Percentiles rank a stretch among this genome's conserved stretches.
Evolutionary conservation across 1,139 yeast species (phyloP).

Genomic region (Geotrichum australiense): DNA sequence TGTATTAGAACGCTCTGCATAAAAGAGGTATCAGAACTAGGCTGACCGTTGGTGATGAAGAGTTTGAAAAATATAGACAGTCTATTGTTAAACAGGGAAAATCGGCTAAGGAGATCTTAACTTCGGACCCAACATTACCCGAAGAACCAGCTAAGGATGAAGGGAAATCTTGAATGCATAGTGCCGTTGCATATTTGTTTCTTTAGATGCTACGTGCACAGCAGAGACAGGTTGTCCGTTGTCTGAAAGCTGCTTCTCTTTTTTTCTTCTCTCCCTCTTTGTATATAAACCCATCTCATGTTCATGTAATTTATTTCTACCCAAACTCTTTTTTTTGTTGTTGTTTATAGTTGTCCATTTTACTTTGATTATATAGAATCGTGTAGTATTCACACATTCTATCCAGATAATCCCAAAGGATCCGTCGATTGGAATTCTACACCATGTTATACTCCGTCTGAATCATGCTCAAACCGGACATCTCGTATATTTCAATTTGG

Average conservation of each 20-base stretch:
- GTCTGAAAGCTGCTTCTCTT: neutral
- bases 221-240: no score
- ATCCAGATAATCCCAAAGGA: no score
- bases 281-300: neutral
- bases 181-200: no score
- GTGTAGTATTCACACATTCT: no score
- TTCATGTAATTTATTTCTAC: neutral
- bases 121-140: neutral
- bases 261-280: neutral
- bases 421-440: no score
- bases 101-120: slow-evolving; percentile 4
- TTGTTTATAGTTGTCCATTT: neutral
- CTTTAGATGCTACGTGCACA: no score
- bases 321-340: neutral
- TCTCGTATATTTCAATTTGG: no score
- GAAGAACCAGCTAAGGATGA: neutral
- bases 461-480: no score
- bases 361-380: no score
- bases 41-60: slow-evolving; percentile 33
- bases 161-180: no score
- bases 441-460: no score
- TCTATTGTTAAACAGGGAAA: slow-evolving; percentile 7
- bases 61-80: slow-evolving; percentile 6
- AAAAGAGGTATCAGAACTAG: slow-evolving; percentile 72
- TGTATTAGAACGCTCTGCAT: slow-evolving; percentile 48